A percentile compares a stretch with the other conserved stretches of the same genome.
Evolutionary conservation across 2,329 filamentous ascomycete genomes (phyloP).

Genomic region (Cladophialophora carrionii): DNA sequence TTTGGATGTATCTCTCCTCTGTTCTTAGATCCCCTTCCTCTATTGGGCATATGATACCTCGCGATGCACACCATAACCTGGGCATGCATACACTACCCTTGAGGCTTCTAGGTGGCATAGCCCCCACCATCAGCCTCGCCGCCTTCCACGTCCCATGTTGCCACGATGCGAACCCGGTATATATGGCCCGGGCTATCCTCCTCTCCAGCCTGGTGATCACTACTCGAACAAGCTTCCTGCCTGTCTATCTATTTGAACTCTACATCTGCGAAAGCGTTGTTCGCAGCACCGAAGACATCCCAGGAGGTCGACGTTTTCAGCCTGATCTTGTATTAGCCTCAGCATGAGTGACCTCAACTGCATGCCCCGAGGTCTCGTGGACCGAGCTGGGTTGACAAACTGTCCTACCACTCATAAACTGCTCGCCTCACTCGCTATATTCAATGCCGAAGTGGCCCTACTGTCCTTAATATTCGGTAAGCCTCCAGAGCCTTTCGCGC

Average conservation of each 20-base stretch:
- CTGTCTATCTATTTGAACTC: background rate
- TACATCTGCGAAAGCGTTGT: background rate
- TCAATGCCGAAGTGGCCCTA: constrained; percentile 11
- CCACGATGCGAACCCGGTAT: constrained; percentile 1
- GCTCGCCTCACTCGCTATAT: constrained; percentile 11
- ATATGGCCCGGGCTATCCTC: constrained; percentile 6
- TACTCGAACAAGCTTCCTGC: constrained; percentile 6
- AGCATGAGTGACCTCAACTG: constrained; percentile 2
- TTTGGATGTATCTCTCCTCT: background rate
- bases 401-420: constrained; percentile 15
- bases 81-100: constrained; percentile 4
- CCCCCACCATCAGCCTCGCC: constrained; percentile 1
- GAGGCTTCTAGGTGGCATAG: constrained; percentile 11
- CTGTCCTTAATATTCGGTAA: constrained; percentile 10
- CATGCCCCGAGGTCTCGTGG: constrained; percentile 12
- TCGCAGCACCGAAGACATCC: background rate
- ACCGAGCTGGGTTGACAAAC: constrained; percentile 5
- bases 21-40: background rate
- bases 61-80: background rate
- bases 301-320: background rate
- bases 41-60: background rate
- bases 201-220: constrained; percentile 10
- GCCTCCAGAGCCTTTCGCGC: background rate
- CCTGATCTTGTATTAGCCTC: background rate
- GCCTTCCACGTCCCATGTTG: background rate